Percentiles rank a stretch among this genome's conserved stretches.
Conservation (phyloP, 345 rosid genomes). For the Leavenworthia alabamica region DNA sequence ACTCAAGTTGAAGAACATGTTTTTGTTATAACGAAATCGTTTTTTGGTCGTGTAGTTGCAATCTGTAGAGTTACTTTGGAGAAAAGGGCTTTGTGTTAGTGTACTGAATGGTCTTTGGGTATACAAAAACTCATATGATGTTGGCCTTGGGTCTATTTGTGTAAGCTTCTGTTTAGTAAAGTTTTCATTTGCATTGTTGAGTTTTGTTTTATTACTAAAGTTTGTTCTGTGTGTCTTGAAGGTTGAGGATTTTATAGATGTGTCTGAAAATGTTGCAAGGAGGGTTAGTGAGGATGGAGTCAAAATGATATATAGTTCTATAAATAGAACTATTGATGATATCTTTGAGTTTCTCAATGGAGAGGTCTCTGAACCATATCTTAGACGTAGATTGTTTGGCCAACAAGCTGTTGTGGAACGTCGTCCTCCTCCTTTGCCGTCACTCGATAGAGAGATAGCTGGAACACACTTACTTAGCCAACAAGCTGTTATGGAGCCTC, state of each 20-base stretch:
- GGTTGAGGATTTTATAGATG: slow-evolving; percentile 48
- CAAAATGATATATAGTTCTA: slow-evolving; percentile 33
- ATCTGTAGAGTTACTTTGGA: slow-evolving; percentile 49
- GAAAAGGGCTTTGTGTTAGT: slow-evolving; percentile 47
- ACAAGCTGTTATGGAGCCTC: not conserved
- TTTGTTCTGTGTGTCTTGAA: slow-evolving; percentile 9
- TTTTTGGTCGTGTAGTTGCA: slow-evolving; percentile 36
- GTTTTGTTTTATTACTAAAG: too few species aligned
- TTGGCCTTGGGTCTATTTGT: slow-evolving; percentile 27
- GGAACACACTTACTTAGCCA: not conserved
- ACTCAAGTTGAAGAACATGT: not conserved
- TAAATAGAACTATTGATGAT: slow-evolving; percentile 24
- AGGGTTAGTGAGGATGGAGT: slow-evolving; percentile 35
- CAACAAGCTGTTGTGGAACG: not conserved
- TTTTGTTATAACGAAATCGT: not conserved
- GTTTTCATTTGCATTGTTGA: too few species aligned
- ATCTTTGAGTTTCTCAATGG: slow-evolving; percentile 32
- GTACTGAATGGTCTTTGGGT: slow-evolving; percentile 40
- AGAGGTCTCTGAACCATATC: slow-evolving; percentile 8
- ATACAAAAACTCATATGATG: too few species aligned
- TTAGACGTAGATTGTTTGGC: slow-evolving; percentile 35
- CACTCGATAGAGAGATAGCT: not conserved
- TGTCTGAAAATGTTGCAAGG: slow-evolving; percentile 44
- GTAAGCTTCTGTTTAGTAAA: too few species aligned
- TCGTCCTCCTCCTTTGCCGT: not conserved